Percentiles rank a stretch among this genome's conserved stretches.
Conservation (phyloP, 2,329 filamentous ascomycete genomes). For the Aureobasidium sp. region DNA sequence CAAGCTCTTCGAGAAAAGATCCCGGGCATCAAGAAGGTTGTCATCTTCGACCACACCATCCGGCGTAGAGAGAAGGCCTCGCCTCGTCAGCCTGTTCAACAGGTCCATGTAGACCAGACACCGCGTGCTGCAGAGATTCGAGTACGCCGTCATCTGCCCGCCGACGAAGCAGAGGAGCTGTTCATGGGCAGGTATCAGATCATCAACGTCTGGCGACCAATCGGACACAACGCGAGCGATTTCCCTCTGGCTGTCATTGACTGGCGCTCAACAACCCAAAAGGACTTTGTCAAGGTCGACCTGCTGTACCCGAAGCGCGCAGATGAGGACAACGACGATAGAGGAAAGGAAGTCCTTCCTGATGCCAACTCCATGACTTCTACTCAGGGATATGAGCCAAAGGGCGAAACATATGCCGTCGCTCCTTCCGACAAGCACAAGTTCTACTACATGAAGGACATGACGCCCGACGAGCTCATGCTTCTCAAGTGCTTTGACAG, state of each 20-base stretch:
- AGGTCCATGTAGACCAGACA: constrained; percentile 66
- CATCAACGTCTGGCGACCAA: constrained; percentile 64
- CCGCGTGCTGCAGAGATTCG: constrained; percentile 51
- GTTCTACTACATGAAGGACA: constrained; percentile 60
- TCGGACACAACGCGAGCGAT: constrained; percentile 53
- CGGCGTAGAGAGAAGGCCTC: constrained; percentile 46
- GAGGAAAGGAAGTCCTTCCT: constrained; percentile 50
- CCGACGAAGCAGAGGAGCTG: constrained; percentile 47
- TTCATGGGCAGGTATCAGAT: constrained; percentile 53
- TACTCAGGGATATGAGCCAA: constrained; percentile 52
- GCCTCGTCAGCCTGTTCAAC: constrained; percentile 56
- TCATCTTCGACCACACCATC: constrained; percentile 67
- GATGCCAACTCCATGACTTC: constrained; percentile 38
- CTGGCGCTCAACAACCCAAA: constrained; percentile 47
- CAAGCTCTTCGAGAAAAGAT: constrained; percentile 46
- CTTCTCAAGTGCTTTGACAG: constrained; percentile 44
- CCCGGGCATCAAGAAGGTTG: constrained; percentile 49
- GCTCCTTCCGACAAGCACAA: constrained; percentile 48
- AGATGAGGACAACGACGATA: constrained; percentile 35
- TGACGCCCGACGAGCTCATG: constrained; percentile 49
- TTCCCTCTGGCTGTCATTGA: constrained; percentile 62
- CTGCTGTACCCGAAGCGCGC: constrained; percentile 50
- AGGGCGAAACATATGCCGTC: constrained; percentile 55
- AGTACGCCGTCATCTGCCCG: constrained; percentile 51
- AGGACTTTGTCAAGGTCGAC: constrained; percentile 52